Evolutionary conservation across 352 stramenopile species (phyloP).

Genomic region (Elongisporangium senticosum): DNA sequence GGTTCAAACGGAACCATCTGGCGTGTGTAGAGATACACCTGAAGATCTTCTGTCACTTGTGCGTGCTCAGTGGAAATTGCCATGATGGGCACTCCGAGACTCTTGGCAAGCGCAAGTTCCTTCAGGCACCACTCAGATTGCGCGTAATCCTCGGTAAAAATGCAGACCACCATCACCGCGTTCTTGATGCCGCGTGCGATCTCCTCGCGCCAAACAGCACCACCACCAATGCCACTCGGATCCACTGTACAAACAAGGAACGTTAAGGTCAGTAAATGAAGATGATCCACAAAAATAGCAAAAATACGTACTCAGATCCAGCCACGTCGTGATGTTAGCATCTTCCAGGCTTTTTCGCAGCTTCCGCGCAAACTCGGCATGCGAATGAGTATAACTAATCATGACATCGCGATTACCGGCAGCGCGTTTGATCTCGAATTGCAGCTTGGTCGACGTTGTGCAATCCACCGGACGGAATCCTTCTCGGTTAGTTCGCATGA

Average conservation of each 20-base stretch:
- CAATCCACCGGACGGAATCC: slow-evolving; percentile 69
- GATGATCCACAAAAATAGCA: background rate
- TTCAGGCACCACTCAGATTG: slow-evolving; percentile 77
- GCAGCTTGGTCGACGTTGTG: slow-evolving; percentile 74
- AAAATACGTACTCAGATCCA: slow-evolving; percentile 49
- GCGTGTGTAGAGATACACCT: slow-evolving; percentile 82
- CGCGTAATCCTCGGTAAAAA: slow-evolving; percentile 72
- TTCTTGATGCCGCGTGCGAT: slow-evolving; percentile 77
- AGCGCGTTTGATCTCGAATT: slow-evolving; percentile 78
- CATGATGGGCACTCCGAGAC: slow-evolving; percentile 59
- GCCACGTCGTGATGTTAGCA: slow-evolving; percentile 71
- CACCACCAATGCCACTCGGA: slow-evolving; percentile 70
- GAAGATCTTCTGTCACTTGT: slow-evolving; percentile 60
- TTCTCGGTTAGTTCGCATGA: slow-evolving; percentile 63
- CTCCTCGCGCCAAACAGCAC: slow-evolving; percentile 76
- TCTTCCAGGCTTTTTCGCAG: slow-evolving; percentile 64
- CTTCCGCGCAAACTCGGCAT: slow-evolving; percentile 65
- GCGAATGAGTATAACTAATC: slow-evolving; percentile 86
- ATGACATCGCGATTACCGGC: slow-evolving; percentile 80
- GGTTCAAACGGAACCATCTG: slow-evolving; percentile 80
- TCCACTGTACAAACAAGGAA: slow-evolving; percentile 32
- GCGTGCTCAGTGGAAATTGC: slow-evolving; percentile 58
- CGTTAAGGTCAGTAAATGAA: background rate
- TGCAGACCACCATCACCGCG: slow-evolving; percentile 58
- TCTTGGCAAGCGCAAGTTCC: slow-evolving; percentile 70